Conservation (phyloP, 768 basidiomycete genomes). For the Lactarius sanguifluus region DNA sequence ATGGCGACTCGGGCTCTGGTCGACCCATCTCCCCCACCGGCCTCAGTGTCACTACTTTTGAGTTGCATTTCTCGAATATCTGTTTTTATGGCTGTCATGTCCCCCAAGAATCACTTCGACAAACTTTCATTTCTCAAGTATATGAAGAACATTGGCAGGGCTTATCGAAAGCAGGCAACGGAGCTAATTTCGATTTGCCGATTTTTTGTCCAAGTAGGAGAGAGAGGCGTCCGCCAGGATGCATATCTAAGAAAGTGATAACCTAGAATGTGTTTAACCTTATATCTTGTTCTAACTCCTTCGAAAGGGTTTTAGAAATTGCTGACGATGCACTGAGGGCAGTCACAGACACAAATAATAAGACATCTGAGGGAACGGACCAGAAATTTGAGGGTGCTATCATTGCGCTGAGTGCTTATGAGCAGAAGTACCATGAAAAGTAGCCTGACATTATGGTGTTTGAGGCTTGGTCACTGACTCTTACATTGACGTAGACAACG, state of each 20-base stretch:
- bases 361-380: slow-evolving; percentile 2
- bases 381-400: not conserved
- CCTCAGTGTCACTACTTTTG: not conserved
- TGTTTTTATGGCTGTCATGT: not conserved
- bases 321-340: slow-evolving; percentile 10
- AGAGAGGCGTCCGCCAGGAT: not conserved
- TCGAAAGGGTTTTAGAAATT: not conserved
- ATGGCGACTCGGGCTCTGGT: not conserved
- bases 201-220: slow-evolving; percentile 3
- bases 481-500: not conserved
- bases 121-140: not conserved
- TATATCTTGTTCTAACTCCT: not conserved
- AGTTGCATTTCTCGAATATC: not conserved
- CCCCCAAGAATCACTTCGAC: not conserved
- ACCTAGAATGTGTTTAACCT: not conserved
- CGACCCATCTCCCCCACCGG: not conserved
- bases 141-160: not conserved
- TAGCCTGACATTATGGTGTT: not conserved
- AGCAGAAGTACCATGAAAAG: not conserved
- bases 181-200: slow-evolving; percentile 15
- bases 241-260: not conserved
- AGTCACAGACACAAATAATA: not conserved
- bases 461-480: not conserved
- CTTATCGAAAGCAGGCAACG: not conserved
- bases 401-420: not conserved